Percentiles rank a stretch among this genome's conserved stretches.
Conservation (phyloP, 2,329 filamentous ascomycete genomes). For the Bertia moriformis region DNA sequence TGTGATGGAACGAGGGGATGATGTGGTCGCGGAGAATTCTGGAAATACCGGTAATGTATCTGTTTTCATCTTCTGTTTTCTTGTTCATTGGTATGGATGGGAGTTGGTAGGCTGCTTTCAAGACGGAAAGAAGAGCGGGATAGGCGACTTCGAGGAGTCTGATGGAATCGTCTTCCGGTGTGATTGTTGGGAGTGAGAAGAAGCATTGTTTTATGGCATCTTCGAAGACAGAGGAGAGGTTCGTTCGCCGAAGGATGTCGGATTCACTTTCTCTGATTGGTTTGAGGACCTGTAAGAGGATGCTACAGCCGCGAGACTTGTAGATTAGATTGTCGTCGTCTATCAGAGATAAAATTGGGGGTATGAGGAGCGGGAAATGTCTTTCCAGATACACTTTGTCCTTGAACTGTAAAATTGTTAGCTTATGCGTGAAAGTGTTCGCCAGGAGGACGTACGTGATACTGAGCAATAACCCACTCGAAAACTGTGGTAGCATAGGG, state of each 20-base stretch:
- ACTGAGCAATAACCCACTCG: not conserved
- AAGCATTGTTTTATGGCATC: constrained; percentile 58
- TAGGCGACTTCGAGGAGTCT: constrained; percentile 52
- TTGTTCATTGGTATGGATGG: no score
- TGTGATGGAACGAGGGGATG: not conserved
- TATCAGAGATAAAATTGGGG: constrained; percentile 53
- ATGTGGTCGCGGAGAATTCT: not conserved
- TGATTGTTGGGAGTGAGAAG: constrained; percentile 64
- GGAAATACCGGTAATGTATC: not conserved
- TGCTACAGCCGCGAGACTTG: constrained; percentile 37
- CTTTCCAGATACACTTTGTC: constrained; percentile 22
- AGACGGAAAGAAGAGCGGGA: constrained; percentile 45
- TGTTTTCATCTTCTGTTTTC: constrained; percentile 5
- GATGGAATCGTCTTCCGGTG: constrained; percentile 57
- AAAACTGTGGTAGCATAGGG: constrained; percentile 1
- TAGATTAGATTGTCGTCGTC: constrained; percentile 43
- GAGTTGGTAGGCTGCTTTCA: constrained; percentile 9
- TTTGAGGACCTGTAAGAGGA: constrained; percentile 37
- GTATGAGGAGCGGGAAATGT: constrained; percentile 56
- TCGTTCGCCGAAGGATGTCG: constrained; percentile 40
- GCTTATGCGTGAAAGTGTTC: constrained; percentile 3
- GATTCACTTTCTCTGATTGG: constrained; percentile 25
- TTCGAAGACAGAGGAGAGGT: constrained; percentile 54
- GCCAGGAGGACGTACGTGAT: not conserved
- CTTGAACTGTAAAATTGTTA: constrained; percentile 14